Conservation (phyloP, 1,284 basidiomycete species). For the Earliella scabrosa region DNA sequence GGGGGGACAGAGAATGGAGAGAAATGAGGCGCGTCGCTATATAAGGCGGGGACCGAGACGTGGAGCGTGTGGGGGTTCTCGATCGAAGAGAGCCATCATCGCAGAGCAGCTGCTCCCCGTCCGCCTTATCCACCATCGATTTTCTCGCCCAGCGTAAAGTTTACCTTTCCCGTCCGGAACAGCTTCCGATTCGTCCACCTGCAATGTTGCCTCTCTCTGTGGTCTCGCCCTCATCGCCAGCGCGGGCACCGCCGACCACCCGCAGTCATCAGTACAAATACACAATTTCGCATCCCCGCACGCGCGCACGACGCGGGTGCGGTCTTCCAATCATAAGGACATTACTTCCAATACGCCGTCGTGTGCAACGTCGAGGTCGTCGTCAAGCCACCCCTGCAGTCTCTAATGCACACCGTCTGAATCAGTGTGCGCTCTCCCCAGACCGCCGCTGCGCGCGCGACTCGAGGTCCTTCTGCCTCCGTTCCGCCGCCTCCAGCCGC, state of each 20-base stretch:
- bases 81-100: not conserved
- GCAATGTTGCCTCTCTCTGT: not conserved
- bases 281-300: constrained; percentile 7
- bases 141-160: not conserved
- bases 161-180: not conserved
- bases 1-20: not conserved
- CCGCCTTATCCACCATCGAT: constrained; percentile 14
- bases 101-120: not conserved
- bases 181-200: not conserved
- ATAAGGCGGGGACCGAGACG: not conserved
- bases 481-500: constrained; percentile 73
- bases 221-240: not conserved
- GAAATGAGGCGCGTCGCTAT: constrained; percentile 1
- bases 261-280: constrained; percentile 23
- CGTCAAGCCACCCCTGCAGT: not conserved
- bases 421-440: constrained; percentile 16
- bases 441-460: constrained; percentile 11
- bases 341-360: not conserved
- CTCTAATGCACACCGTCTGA: not conserved
- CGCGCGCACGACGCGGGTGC: not conserved
- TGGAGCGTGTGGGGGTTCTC: not conserved
- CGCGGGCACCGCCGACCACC: not conserved
- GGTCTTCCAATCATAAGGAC: not conserved
- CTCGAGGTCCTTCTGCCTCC: constrained; percentile 59
- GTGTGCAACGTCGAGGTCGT: not conserved